Base-by-base conservation (phyloP, 2,329 filamentous ascomycete genomes). In the Rachicladosporium sp. region DNA sequence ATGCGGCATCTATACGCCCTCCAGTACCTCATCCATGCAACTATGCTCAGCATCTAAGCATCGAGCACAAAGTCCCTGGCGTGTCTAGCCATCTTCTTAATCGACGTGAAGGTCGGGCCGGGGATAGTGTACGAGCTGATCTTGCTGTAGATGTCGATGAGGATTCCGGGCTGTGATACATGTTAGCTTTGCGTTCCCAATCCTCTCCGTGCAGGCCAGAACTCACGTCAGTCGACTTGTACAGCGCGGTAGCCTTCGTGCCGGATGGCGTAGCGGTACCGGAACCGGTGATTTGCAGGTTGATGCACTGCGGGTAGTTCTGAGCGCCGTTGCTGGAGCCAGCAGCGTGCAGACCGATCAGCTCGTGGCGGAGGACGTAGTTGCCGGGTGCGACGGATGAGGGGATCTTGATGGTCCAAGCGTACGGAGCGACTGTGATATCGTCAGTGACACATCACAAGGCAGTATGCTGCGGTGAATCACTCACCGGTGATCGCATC, bases 291-390 rank as follows among this genome's bases (percentile, higher is more conserved):
- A 80, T 62, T 53, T 76, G 66, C 46, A 80, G 53, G 64, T 80
- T 78, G 49, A 75, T 62, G 57, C 77, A 68, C 42, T 54, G 58
- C 21, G 65, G 66, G 52, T 69, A 67, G 50, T 61, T 60, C 48
- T 68, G 62, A 11, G 65, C 63, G 27, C 64, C 69, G 40, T 63
- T 64, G 10, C 59, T 38, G 31, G 55, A 47, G 3, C 58, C 63
- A 9, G 63, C 70, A 23, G 62, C 61, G 63, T 80, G 76, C 37
- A 80, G 72, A 15, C 71, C 76, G 37, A 80, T 68, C 38, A 73
- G 65, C 61, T 78, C 74, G 39, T 73, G 70, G 11, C 74, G 68
- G 8, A 76, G 64, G 41, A 78, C 68, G 52, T 78, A 78, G 51
- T 75, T 67, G 12, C 75, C 75, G 4, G 70, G 56, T 29, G 65